A percentile compares a stretch with the other conserved stretches of the same genome.
Conservation (phyloP, 805 yeast genomes). For the Teunomyces kruisii region DNA sequence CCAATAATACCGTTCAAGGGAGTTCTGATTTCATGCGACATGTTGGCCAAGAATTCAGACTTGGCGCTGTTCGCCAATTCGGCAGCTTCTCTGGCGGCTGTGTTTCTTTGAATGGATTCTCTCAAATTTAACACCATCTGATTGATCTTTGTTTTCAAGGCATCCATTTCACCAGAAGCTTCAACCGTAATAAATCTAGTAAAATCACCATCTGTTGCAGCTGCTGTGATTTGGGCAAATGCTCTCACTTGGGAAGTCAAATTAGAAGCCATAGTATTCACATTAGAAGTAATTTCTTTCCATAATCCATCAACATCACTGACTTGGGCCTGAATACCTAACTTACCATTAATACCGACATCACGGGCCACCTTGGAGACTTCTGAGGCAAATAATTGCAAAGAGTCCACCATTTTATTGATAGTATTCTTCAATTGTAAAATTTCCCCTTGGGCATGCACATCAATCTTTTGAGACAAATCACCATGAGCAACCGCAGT, state of each 20-base stretch:
- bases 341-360: slow-evolving; percentile 90
- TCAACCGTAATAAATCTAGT: slow-evolving; percentile 88
- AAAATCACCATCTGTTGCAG: slow-evolving; percentile 92
- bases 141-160: slow-evolving; percentile 57
- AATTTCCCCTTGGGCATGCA: slow-evolving; percentile 89
- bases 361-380: slow-evolving; percentile 89
- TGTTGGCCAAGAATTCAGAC: slow-evolving; percentile 86
- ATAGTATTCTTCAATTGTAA: slow-evolving; percentile 82
- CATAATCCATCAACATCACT: slow-evolving; percentile 88
- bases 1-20: slow-evolving; percentile 94
- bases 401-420: slow-evolving; percentile 89
- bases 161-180: slow-evolving; percentile 89
- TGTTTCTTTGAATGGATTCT: slow-evolving; percentile 86
- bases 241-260: slow-evolving; percentile 91
- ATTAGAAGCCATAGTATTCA: slow-evolving; percentile 92
- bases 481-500: slow-evolving; percentile 93
- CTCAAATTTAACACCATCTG: slow-evolving; percentile 72
- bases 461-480: slow-evolving; percentile 79
- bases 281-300: slow-evolving; percentile 90
- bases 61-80: slow-evolving; percentile 87
- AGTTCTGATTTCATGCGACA: slow-evolving; percentile 81
- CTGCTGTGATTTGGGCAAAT: slow-evolving; percentile 89
- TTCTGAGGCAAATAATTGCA: slow-evolving; percentile 84
- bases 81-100: slow-evolving; percentile 94
- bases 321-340: slow-evolving; percentile 90